Evolutionary conservation across 2,329 filamentous ascomycete species (phyloP), one percentile per base, ranked within the genome.

Genomic region (Fusarium guadeloupense): DNA sequence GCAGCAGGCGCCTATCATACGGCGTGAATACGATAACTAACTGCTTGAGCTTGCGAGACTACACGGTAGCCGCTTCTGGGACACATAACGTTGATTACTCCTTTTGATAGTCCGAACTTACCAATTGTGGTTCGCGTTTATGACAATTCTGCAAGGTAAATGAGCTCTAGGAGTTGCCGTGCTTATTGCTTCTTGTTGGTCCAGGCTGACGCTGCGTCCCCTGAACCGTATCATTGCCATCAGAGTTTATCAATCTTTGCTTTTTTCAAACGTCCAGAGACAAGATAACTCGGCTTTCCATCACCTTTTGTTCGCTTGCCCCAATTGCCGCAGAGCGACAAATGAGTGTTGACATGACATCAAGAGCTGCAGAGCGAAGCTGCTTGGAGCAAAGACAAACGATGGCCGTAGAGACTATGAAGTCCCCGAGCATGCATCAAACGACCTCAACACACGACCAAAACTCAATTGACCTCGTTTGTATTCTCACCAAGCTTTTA

Each of bases 21-120:
- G 61, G 46, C 42, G 34, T 47, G 37, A 48, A 51, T 54, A 66
- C 49, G 54, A 42, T 40, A 66, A 46, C 52, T 58, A 62, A 34
- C 35, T 51, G 28, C n/a, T n/a, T n/a, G n/a, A 17, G 21, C 12
- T 19, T 26, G 28, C 13, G 28, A 48, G 25, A 21, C 37, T 25
- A 31, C 19, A 48, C 20, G 30, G 53, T 63, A 63, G 31, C 43
- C 47, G 41, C 43, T 25, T n/a, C 28, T 50, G 19, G 16, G 42
- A 46, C 23, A 34, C 47, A 39, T 37, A 48, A 37, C 21, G 7
- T 25, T 28, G 10, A 9, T 9, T 48, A 19, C 28, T 13, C 26
- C 44, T 25, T 19, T 39, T 30, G 16, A 20, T 53, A 40, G 28
- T n/a, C 14, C n/a, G n/a, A n/a, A 30, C 28, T n/a, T 40, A 21